Conservation (phyloP, 192 early-diverging fungal species). For the Mortierella claussenii region DNA sequence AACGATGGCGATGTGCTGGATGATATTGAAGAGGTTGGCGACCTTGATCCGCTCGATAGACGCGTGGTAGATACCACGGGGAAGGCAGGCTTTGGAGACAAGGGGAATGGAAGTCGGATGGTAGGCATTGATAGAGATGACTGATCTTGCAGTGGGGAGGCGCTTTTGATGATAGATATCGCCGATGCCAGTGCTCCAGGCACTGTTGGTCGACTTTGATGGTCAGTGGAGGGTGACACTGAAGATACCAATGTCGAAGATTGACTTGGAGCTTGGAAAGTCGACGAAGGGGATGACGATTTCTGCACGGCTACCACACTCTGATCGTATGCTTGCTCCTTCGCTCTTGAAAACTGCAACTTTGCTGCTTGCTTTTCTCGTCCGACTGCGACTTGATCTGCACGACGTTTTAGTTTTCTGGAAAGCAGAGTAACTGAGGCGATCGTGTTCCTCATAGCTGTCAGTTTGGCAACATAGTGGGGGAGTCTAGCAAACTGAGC, state of each 20-base stretch:
- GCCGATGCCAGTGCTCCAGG: neutral
- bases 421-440: slow-evolving; percentile 14
- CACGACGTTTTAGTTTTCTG: slow-evolving; percentile 30
- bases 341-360: slow-evolving; percentile 12
- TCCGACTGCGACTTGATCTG: slow-evolving; percentile 33
- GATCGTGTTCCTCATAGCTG: slow-evolving; percentile 47
- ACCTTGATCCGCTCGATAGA: slow-evolving; percentile 6
- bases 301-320: slow-evolving; percentile 22
- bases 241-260: neutral
- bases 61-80: slow-evolving; percentile 29
- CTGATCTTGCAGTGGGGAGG: too few species aligned
- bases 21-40: slow-evolving; percentile 9
- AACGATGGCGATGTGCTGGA: neutral
- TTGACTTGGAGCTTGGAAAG: neutral
- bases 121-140: neutral
- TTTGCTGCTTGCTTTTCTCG: slow-evolving; percentile 37
- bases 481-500: slow-evolving; percentile 41
- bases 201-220: neutral
- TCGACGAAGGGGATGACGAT: neutral
- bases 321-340: slow-evolving; percentile 48
- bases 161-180: neutral
- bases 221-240: neutral
- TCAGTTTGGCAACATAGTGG: slow-evolving; percentile 39
- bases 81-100: slow-evolving; percentile 44
- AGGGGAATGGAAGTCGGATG: slow-evolving; percentile 28